Evolutionary conservation across 1,284 basidiomycete genomes (phyloP).

Genomic region (Athelia psychrophila): DNA sequence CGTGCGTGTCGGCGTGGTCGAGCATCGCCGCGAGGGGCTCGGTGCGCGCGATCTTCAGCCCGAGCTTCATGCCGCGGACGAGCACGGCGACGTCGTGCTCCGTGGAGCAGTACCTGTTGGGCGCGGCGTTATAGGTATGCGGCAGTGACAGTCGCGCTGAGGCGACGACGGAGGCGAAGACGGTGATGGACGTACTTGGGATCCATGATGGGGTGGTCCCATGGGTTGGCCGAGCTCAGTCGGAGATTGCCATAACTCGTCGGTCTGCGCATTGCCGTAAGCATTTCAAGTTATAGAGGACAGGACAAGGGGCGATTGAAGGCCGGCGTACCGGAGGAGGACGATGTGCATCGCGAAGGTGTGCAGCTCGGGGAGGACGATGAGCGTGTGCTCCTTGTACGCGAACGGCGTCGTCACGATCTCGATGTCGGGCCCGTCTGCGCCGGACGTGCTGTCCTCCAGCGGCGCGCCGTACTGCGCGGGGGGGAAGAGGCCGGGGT

Average conservation of each 20-base stretch:
- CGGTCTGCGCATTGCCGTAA: conserved; percentile 4
- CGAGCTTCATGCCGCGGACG: conserved; percentile 57
- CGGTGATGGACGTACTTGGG: background rate
- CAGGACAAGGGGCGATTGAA: conserved; percentile 59
- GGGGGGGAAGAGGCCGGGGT: conserved; percentile 48
- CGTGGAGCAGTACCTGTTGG: too few species aligned
- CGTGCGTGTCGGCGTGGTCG: conserved; percentile 15
- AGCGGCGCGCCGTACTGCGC: conserved; percentile 36
- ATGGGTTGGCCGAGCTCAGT: conserved; percentile 35
- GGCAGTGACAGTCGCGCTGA: conserved; percentile 12
- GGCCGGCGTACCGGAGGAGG: conserved; percentile 53
- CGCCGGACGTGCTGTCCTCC: conserved; percentile 52
- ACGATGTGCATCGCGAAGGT: conserved; percentile 34
- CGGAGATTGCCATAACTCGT: conserved; percentile 31
- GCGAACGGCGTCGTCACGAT: conserved; percentile 47
- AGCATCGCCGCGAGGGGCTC: conserved; percentile 31
- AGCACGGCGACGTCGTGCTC: conserved; percentile 46
- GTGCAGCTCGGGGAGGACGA: conserved; percentile 42
- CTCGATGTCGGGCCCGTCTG: conserved; percentile 60
- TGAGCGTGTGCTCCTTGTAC: background rate
- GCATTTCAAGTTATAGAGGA: conserved; percentile 19
- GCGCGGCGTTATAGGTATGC: too few species aligned
- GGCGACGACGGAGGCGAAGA: background rate
- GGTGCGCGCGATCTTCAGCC: conserved; percentile 40
- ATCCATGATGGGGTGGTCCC: conserved; percentile 38